Evolutionary conservation across 352 stramenopile genomes (phyloP).

Genomic region (Globisporangium emineosum): DNA sequence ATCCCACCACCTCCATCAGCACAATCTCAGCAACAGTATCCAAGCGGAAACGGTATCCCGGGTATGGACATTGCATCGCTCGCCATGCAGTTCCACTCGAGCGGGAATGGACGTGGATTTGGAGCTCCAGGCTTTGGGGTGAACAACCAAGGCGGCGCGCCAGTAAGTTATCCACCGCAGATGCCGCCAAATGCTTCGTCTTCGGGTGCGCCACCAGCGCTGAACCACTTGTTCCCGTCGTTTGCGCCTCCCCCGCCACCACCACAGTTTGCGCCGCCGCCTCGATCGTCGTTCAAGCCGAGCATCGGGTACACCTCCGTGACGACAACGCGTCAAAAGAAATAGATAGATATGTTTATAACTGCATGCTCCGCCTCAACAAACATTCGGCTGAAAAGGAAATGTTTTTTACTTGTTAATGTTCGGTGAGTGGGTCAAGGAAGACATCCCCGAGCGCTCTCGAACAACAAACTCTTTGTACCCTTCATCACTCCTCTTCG

Average conservation of each 20-base stretch:
- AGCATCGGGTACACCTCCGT: conserved; percentile 80
- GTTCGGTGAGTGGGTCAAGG: not conserved
- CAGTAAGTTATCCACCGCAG: conserved; percentile 18
- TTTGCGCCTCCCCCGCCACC: conserved; percentile 32
- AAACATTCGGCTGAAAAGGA: not conserved
- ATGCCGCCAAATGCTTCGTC: conserved; percentile 30
- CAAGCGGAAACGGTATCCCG: conserved; percentile 10
- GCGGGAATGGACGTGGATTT: conserved; percentile 12
- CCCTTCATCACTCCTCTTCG: not conserved
- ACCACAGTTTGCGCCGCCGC: conserved; percentile 28
- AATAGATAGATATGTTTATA: conserved; percentile 25
- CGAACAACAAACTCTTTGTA: not conserved
- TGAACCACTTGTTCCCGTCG: conserved; percentile 34
- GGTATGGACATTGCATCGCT: conserved; percentile 62
- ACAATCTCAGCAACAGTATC: conserved; percentile 20
- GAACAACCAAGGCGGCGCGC: conserved; percentile 1
- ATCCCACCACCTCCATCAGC: conserved; percentile 23
- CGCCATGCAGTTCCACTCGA: conserved; percentile 76
- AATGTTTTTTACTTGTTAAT: not conserved
- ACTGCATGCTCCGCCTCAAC: not conserved
- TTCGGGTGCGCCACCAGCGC: not conserved
- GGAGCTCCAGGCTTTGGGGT: conserved; percentile 25
- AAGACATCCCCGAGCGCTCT: not conserved
- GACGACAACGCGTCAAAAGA: conserved; percentile 59
- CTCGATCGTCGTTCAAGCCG: conserved; percentile 53